phyloP scores from a whole-genome alignment of 208 protist species.

The Leishmania arabica region DNA sequence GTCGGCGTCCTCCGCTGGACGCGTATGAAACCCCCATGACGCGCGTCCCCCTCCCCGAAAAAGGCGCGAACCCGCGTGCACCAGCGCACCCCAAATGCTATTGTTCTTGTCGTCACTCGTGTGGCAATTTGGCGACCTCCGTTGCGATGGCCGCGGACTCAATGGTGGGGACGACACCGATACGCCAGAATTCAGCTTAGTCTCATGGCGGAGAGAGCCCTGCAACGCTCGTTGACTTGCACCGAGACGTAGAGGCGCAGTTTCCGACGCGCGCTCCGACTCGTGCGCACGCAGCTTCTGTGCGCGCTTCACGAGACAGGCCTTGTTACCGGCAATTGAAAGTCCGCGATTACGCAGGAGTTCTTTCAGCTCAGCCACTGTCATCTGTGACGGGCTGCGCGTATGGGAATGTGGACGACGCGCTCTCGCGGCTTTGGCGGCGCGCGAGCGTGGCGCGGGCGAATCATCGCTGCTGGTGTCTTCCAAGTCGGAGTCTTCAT shows the following conservation, averaged over 20 bases:
- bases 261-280: no score
- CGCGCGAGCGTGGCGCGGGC: not conserved
- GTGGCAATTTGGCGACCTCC: conserved; percentile 11
- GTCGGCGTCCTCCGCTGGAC: not conserved
- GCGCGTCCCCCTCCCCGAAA: conserved; percentile 25
- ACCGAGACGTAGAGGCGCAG: not conserved
- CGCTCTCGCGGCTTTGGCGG: not conserved
- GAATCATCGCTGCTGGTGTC: conserved; percentile 23
- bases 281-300: conserved; percentile 6
- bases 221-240: not conserved
- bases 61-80: conserved; percentile 42
- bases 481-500: conserved; percentile 29
- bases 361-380: conserved; percentile 35
- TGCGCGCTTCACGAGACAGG: conserved; percentile 47
- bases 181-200: conserved; percentile 2
- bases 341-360: conserved; percentile 41
- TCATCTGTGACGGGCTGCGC: conserved; percentile 24
- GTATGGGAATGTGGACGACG: not conserved
- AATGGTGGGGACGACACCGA: not conserved
- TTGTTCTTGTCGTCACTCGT: conserved; percentile 15
- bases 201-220: not conserved
- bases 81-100: conserved; percentile 51
- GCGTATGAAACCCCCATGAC: conserved; percentile 12
- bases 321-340: conserved; percentile 58
- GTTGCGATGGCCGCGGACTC: conserved; percentile 1